phyloP scores from a whole-genome alignment of 352 stramenopile species.

The Blastocystis sp. region DNA sequence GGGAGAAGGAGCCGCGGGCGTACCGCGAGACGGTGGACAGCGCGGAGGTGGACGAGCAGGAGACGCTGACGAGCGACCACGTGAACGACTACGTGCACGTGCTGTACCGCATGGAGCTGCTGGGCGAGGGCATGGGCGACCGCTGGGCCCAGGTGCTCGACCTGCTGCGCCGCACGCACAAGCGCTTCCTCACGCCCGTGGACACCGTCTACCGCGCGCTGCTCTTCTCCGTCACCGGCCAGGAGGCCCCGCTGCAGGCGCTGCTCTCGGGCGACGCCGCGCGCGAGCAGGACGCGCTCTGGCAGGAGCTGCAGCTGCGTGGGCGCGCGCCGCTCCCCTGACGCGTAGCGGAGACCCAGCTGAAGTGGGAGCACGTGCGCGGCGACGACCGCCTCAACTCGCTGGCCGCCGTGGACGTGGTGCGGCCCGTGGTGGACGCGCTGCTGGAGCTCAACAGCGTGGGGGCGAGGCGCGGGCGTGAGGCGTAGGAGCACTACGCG shows the following conservation, averaged over 20 bases:
- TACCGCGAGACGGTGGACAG: neutral
- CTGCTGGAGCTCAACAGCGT: constrained; percentile 43
- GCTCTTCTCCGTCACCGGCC: constrained; percentile 26
- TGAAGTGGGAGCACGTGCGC: constrained; percentile 40
- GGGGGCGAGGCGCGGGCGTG: neutral
- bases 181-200: constrained; percentile 10
- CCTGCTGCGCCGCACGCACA: neutral
- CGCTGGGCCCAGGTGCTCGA: constrained; percentile 2
- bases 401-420: neutral
- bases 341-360: constrained; percentile 15
- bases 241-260: neutral
- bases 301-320: constrained; percentile 24
- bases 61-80: constrained; percentile 12
- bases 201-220: constrained; percentile 8
- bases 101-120: constrained; percentile 19
- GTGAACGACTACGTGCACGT: constrained; percentile 36
- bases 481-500: constrained; percentile 5
- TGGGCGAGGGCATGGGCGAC: constrained; percentile 49
- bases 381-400: constrained; percentile 32
- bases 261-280: neutral
- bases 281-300: constrained; percentile 1
- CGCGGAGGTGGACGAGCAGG: neutral
- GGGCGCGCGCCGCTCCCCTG: neutral
- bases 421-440: neutral
- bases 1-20: neutral